Percentiles rank a stretch among this genome's conserved stretches.
These are phyloP conservation scores for Lyophyllum atratum DNA, from an alignment of 768 basidiomycete species.

Conservation along the genomic window DNA sequence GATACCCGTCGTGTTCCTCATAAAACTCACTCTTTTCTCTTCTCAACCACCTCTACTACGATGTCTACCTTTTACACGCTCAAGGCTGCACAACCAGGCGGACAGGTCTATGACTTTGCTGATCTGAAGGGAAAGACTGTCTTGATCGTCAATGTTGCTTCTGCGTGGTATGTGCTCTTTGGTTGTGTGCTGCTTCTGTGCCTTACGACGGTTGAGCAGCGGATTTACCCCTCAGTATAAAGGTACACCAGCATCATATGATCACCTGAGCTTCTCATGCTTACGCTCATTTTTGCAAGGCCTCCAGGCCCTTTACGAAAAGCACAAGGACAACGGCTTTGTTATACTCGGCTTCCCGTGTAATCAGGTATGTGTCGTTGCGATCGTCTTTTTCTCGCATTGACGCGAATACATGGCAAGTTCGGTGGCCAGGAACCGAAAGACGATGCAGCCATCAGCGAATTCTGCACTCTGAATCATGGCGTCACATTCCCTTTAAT, in stretches of 20 bases:
- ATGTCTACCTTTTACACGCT: slow-evolving; percentile 59
- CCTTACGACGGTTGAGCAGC: slow-evolving; percentile 33
- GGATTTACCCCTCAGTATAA: slow-evolving; percentile 86
- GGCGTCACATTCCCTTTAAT: slow-evolving; percentile 90
- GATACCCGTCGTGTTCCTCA: not conserved
- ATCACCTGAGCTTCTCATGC: not conserved
- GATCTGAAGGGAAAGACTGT: slow-evolving; percentile 78
- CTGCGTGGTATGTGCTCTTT: slow-evolving; percentile 57
- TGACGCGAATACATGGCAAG: slow-evolving; percentile 32
- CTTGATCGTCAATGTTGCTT: slow-evolving; percentile 78
- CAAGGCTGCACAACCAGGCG: slow-evolving; percentile 62
- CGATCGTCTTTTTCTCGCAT: not conserved
- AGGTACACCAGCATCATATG: slow-evolving; percentile 36
- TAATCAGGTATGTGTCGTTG: slow-evolving; percentile 60
- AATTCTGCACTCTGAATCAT: slow-evolving; percentile 81
- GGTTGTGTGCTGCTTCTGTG: not conserved
- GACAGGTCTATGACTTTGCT: slow-evolving; percentile 59
- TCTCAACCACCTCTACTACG: slow-evolving; percentile 9
- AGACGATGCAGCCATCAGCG: slow-evolving; percentile 70
- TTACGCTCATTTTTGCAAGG: slow-evolving; percentile 37
- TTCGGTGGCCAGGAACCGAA: slow-evolving; percentile 88
- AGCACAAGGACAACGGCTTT: slow-evolving; percentile 76
- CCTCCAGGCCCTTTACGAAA: slow-evolving; percentile 78
- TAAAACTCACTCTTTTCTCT: not conserved
- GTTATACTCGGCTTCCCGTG: slow-evolving; percentile 90